Evolutionary conservation across 345 rosid species (phyloP), one percentile per base, ranked within the genome.

Genomic region (Turritis glabra): DNA sequence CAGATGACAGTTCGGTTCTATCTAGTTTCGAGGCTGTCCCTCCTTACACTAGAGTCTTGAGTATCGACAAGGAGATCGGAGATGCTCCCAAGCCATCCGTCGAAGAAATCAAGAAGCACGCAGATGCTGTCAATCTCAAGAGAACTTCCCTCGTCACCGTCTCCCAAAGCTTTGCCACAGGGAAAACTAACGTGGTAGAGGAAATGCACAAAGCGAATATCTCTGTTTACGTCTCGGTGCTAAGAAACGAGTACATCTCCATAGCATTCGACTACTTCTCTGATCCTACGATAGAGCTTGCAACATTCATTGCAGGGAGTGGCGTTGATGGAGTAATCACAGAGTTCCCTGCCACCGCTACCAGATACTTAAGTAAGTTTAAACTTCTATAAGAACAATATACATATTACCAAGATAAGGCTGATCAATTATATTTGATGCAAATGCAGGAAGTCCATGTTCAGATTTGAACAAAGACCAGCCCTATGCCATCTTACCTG

Each of bases 321-420:
- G 80, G 65, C 15, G 86, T 91, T 18, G 89, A 91, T 74, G 97
- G 97, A 14, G 64, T 91, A 63, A 32, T 87, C 50, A 93, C 95
- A 0, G 94, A 93, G 53, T 93, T 73, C 79, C 98, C 98, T 7
- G 92, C 81, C 58, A 91, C 97, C 0, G 96, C 96, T 17, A 64
- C 63, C 78, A 88, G 81, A 87, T 91, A 89, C 75, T 38, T 85
- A 47, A 83, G 94, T 91, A 79, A 89, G 92, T 76, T n/a, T 27
- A 29, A 23, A 55, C 37, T 27, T 33, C 33, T 64, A 53, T 61
- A 47, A 62, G 25, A 69, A 69, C 43, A 25, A 52, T 8, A 61
- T n/a, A 18, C 9, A 59, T 5, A 75, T 6, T 38, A 22, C 19
- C 29, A 52, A 61, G 30, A 62, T 47, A 69, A 54, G 13, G 38